Conservation (phyloP, 2,329 filamentous ascomycete species). For the Ophiostoma populinum region DNA sequence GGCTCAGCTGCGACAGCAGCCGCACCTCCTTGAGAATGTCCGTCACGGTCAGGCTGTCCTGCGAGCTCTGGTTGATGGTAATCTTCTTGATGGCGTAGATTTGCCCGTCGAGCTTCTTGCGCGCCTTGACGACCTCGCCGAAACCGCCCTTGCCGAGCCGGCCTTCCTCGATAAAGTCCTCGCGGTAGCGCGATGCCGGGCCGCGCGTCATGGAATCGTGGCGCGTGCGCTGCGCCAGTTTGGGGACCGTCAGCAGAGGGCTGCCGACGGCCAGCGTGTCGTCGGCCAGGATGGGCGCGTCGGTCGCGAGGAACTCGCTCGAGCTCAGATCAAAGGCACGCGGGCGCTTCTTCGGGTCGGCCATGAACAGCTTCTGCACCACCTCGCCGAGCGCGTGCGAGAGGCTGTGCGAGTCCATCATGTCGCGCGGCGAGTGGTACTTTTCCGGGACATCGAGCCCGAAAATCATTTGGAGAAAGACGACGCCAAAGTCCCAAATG, state of each 20-base stretch:
- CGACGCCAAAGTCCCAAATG: slow-evolving; percentile 85
- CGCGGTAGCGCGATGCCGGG: slow-evolving; percentile 58
- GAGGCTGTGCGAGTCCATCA: slow-evolving; percentile 54
- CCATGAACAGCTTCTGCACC: slow-evolving; percentile 66
- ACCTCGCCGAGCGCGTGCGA: slow-evolving; percentile 66
- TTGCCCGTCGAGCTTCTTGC: slow-evolving; percentile 83
- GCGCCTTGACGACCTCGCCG: slow-evolving; percentile 87
- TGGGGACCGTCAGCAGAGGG: slow-evolving; percentile 25
- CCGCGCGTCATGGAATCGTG: slow-evolving; percentile 43
- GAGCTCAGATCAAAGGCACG: slow-evolving; percentile 59
- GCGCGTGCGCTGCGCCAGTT: slow-evolving; percentile 29
- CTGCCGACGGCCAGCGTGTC: slow-evolving; percentile 23
- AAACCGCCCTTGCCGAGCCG: slow-evolving; percentile 86
- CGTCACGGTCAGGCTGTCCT: slow-evolving; percentile 64
- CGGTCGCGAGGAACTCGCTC: slow-evolving; percentile 48
- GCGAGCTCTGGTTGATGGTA: slow-evolving; percentile 66
- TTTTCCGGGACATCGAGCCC: slow-evolving; percentile 60
- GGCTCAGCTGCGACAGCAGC: slow-evolving; percentile 78
- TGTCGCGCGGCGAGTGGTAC: slow-evolving; percentile 59
- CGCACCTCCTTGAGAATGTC: slow-evolving; percentile 76
- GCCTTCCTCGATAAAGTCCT: slow-evolving; percentile 82
- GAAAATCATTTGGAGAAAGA: slow-evolving; percentile 88
- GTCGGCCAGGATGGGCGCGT: slow-evolving; percentile 39
- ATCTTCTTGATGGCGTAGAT: slow-evolving; percentile 98
- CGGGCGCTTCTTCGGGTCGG: slow-evolving; percentile 67